Base-by-base conservation (phyloP, 208 protist species). In the Wallacemonas rigidus region DNA sequence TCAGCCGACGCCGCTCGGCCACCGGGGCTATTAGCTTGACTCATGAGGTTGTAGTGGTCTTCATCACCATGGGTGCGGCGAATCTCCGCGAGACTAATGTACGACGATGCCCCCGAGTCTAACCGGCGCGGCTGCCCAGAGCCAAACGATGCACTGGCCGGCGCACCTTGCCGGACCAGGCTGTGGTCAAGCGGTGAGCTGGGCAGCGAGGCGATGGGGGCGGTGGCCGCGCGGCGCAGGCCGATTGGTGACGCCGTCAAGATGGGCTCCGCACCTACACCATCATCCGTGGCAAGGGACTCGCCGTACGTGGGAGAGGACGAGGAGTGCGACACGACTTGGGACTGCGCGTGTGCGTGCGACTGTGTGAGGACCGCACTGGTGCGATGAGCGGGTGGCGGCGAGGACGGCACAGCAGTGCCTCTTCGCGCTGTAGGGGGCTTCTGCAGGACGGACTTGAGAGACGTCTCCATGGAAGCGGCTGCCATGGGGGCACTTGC, bases 31-130 rank as follows among this genome's bases (percentile, higher is more conserved):
- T 12, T 6, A 14, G 45, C 45, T 50, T 50, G 45, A 26, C 26
- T 26, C 26, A 12, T 57, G 26, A 40, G 26, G 47, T 40, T 15
- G 48, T 57, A 57, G 17, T 69, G 17, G 36, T 57, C 63, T 26
- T 57, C 63, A 36, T 69, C 63, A 5, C 48, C 63, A 11, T 69
- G 48, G 6, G 48, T 57, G 63, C 50, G 50, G 47, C 63, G 63
- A 11, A 54, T 54, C 36, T 57, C 63, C 9, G 50, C 48, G 12
- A 57, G 36, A 35, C 44, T 69, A 36, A 54, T 57, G 63, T 43
- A 54, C 5, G 44, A 57, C 12, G 63, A 54, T 36, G 63, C 44
- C 4, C 5, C 12, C 47, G 50, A 65, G 40, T 65, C 60, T 5
- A 65, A n/a, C 8, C 60, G 60, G 8, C 60, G 60, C 60, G 36